phyloP scores from a whole-genome alignment of 306 rosid species.

The Urtica urens region DNA sequence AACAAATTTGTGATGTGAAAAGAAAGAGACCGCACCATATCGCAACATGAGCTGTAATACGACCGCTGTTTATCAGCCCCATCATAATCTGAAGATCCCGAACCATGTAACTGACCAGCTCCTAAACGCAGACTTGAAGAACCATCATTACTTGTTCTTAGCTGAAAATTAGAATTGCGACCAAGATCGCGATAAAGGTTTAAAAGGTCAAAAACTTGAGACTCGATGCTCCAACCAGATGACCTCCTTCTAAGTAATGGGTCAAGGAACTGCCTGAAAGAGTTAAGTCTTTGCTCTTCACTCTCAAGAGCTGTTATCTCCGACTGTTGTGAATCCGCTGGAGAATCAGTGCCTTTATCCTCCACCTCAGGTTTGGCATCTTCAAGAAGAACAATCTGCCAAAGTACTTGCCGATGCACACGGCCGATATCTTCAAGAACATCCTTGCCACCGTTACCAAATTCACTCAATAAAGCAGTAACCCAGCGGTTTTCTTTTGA shows the following conservation, averaged over 20 bases:
- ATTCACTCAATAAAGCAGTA: conserved; percentile 72
- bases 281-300: conserved; percentile 78
- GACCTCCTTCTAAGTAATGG: conserved; percentile 74
- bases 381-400: conserved; percentile 90
- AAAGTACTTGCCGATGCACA: conserved; percentile 73
- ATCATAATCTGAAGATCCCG: conserved; percentile 48
- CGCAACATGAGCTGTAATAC: conserved; percentile 64
- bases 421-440: conserved; percentile 76
- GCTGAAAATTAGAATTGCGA: conserved; percentile 56
- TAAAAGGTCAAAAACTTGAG: conserved; percentile 84
- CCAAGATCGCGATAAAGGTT: conserved; percentile 87
- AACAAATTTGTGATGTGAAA: conserved; percentile 83
- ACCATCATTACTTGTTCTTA: conserved; percentile 41
- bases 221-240: conserved; percentile 90
- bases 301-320: conserved; percentile 55
- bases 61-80: conserved; percentile 61
- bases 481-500: conserved; percentile 95
- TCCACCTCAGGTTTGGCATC: conserved; percentile 58
- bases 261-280: conserved; percentile 85
- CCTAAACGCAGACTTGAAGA: conserved; percentile 41
- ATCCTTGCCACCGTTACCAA: conserved; percentile 80
- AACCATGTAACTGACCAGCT: conserved; percentile 32
- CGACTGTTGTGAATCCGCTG: conserved; percentile 51
- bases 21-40: conserved; percentile 83
- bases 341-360: conserved; percentile 50